Base-by-base conservation (phyloP, 2,329 filamentous ascomycete species). In the Trichoderma polysporum region DNA sequence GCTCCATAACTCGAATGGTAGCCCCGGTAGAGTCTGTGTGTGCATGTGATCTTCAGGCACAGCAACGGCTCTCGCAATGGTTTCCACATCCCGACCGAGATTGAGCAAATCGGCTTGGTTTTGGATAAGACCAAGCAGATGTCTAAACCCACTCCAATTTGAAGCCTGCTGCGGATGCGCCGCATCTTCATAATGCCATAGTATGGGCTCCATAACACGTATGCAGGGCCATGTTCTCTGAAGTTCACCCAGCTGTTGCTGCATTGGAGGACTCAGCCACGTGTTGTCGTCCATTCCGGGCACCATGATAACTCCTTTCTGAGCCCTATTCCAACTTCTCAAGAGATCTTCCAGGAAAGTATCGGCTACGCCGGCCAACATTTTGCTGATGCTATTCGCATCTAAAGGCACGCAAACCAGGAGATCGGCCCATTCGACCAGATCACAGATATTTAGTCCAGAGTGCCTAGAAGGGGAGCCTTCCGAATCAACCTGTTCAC, bases 241-340 rank as follows among this genome's bases (percentile, higher is more conserved):
- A 49, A 97, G 87, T 79, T 96, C 95, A 78, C 87, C 90, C 68
- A 97, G 93, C 73, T 93, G 91, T 73, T 93, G 91, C 80, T 91
- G 92, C 17, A 92, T 97, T 80, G 94, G 89, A 2, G 93, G 92
- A 73, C 95, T 93, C 75, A 94, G 89, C 93, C 93, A 97, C 88
- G 94, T 93, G 68, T 91, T 86, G 1, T 88, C 88, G 37, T 91
- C 94, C 93, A 97, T 96, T 70, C 92, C 92, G 0, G 94, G 93
- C 7, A 97, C 89, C 66, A 97, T 81, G 57, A 97, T 80, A 33
- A 97, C 91, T 72, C 90, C 91, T 79, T 97, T 97, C 7, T 90
- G 90, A 0, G 91, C 88, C 17, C n/a, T 37, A 73, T 96, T 90
- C 94, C 94, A 97, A 66, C 91, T 91, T 61, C 94, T 87, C 57